phyloP scores from a whole-genome alignment of 2,329 filamentous ascomycete genomes.

The Fusarium concolor region DNA sequence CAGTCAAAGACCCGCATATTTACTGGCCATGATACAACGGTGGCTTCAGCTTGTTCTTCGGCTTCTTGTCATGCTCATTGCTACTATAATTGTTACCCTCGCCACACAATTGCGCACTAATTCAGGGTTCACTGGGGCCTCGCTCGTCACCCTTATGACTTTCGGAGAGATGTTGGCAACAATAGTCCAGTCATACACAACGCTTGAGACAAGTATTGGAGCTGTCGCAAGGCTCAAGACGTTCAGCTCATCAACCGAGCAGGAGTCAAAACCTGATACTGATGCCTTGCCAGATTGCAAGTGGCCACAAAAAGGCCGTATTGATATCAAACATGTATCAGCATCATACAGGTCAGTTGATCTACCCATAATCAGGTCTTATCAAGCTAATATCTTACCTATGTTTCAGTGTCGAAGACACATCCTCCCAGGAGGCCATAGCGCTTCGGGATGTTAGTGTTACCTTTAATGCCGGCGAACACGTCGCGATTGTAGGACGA shows the following conservation, averaged over 20 bases:
- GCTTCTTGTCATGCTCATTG: slow-evolving; percentile 61
- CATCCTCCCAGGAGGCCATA: neutral
- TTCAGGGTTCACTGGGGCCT: slow-evolving; percentile 53
- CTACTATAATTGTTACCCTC: slow-evolving; percentile 58
- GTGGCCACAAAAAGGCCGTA: slow-evolving; percentile 18
- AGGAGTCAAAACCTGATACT: slow-evolving; percentile 2
- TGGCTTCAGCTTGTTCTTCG: slow-evolving; percentile 66
- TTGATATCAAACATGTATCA: slow-evolving; percentile 14
- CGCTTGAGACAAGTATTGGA: slow-evolving; percentile 48
- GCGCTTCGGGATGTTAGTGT: slow-evolving; percentile 14
- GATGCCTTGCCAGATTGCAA: neutral
- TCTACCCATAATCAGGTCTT: neutral
- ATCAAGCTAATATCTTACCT: neutral
- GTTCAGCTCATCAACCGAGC: slow-evolving; percentile 2
- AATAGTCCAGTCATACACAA: slow-evolving; percentile 51
- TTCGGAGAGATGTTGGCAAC: slow-evolving; percentile 49
- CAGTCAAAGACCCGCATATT: slow-evolving; percentile 59
- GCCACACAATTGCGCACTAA: slow-evolving; percentile 56
- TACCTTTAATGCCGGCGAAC: slow-evolving; percentile 1
- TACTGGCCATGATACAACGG: slow-evolving; percentile 59
- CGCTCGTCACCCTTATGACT: slow-evolving; percentile 54
- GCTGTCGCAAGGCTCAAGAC: slow-evolving; percentile 42
- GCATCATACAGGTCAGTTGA: slow-evolving; percentile 22
- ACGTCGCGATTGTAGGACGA: slow-evolving; percentile 13
- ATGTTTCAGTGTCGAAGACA: neutral